A percentile compares a stretch with the other conserved stretches of the same genome.
phyloP scores from a whole-genome alignment of 2,329 filamentous ascomycete genomes.

The Exutisphaerella laricina region DNA sequence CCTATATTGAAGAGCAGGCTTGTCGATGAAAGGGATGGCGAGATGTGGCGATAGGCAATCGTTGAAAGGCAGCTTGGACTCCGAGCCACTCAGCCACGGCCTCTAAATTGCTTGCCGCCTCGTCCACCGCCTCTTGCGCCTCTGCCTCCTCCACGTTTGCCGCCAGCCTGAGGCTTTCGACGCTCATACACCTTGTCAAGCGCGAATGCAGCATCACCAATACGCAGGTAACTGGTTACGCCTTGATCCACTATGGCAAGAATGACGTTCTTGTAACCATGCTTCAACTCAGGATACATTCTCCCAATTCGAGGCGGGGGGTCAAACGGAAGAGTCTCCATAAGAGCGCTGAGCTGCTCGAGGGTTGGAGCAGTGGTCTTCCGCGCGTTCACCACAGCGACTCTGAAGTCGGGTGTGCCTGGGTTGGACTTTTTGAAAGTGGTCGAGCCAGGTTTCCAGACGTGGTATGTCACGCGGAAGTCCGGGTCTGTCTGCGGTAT shows the following conservation, averaged over 20 bases:
- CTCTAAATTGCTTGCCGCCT: too few relatives aligned
- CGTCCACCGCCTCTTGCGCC: conserved; percentile 34
- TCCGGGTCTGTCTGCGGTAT: conserved; percentile 38
- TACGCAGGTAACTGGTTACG: conserved; percentile 77
- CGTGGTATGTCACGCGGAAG: conserved; percentile 70
- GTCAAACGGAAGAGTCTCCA: conserved; percentile 68
- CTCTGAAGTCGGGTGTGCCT: conserved; percentile 72
- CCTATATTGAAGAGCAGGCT: too few relatives aligned
- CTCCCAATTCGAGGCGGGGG: conserved; percentile 46
- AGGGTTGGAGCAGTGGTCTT: conserved; percentile 67
- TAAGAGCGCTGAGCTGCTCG: conserved; percentile 62
- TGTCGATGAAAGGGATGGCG: too few relatives aligned
- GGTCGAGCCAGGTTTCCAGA: conserved; percentile 66
- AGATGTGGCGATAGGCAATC: too few relatives aligned
- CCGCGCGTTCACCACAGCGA: conserved; percentile 74
- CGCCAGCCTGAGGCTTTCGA: conserved; percentile 34
- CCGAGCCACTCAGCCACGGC: too few relatives aligned
- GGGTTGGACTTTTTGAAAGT: conserved; percentile 75
- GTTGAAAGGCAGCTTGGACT: too few relatives aligned
- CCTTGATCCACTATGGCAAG: conserved; percentile 87
- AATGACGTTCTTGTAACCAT: conserved; percentile 77
- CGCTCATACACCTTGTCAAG: conserved; percentile 63
- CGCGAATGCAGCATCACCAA: conserved; percentile 73
- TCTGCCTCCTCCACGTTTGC: conserved; percentile 34
- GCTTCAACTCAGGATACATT: conserved; percentile 72